These are phyloP conservation scores for Cladosporium sp. DNA, from an alignment of 2,329 filamentous ascomycete genomes.

Conservation along the genomic window DNA sequence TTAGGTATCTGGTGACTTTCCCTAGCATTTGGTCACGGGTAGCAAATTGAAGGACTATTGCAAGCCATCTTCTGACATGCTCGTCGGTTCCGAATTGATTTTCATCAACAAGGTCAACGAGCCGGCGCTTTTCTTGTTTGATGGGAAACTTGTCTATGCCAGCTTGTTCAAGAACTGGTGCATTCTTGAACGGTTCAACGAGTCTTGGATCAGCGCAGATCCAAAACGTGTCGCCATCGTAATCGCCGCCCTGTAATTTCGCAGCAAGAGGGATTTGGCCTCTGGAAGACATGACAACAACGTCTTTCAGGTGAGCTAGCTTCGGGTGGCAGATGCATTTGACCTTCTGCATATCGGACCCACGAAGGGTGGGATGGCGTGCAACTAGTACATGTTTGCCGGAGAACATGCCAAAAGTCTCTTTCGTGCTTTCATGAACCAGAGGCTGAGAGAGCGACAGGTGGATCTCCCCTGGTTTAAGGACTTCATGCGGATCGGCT, in stretches of 20 bases:
- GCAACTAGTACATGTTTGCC: slow-evolving; percentile 60
- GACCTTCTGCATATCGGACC: slow-evolving; percentile 65
- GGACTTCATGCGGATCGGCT: slow-evolving; percentile 57
- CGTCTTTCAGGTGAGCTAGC: slow-evolving; percentile 66
- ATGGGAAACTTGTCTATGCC: slow-evolving; percentile 49
- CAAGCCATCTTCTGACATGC: slow-evolving; percentile 46
- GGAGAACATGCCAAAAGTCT: slow-evolving; percentile 46
- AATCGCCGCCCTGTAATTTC: slow-evolving; percentile 73
- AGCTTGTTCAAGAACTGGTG: slow-evolving; percentile 41
- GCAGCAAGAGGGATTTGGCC: slow-evolving; percentile 61
- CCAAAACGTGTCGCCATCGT: slow-evolving; percentile 73
- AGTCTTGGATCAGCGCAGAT: slow-evolving; percentile 67
- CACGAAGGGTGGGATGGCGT: slow-evolving; percentile 63
- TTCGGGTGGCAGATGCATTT: slow-evolving; percentile 49
- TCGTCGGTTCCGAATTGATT: slow-evolving; percentile 11
- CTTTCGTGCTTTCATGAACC: slow-evolving; percentile 47
- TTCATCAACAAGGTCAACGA: slow-evolving; percentile 40
- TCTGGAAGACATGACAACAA: slow-evolving; percentile 68
- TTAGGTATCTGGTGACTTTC: slow-evolving; percentile 59
- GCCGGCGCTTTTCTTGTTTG: slow-evolving; percentile 43
- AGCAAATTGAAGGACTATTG: slow-evolving; percentile 54
- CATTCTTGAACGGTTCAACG: slow-evolving; percentile 62
- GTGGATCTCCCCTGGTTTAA: slow-evolving; percentile 63
- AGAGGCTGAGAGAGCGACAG: slow-evolving; percentile 63
- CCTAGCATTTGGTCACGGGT: slow-evolving; percentile 53